Evolutionary conservation across 2,329 filamentous ascomycete genomes (phyloP).

Genomic region (Magnaporthiopsis incrustans): DNA sequence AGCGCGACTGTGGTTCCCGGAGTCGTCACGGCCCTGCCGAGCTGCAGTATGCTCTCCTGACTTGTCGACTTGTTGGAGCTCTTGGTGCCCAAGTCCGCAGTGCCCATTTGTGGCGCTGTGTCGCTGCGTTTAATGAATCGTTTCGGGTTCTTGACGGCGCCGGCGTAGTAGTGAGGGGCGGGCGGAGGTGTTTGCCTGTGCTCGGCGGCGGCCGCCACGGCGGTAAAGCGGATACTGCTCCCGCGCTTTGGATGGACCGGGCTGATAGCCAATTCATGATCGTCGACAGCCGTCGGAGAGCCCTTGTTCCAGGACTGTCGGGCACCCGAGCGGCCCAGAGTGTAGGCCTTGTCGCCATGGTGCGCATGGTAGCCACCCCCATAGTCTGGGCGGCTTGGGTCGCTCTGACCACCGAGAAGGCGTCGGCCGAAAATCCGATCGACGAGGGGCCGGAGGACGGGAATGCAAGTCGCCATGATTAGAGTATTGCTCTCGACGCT

Average conservation of each 20-base stretch:
- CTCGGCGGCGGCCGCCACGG: neutral
- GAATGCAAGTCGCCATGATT: slow-evolving; percentile 28
- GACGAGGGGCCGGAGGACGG: slow-evolving; percentile 24
- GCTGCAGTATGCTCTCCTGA: slow-evolving; percentile 7
- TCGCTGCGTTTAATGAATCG: neutral
- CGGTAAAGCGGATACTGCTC: neutral
- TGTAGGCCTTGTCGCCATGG: neutral
- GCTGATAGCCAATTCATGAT: neutral
- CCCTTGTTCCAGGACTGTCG: neutral
- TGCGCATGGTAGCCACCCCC: neutral
- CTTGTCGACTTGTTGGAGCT: neutral
- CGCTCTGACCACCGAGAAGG: neutral
- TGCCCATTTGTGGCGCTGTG: neutral
- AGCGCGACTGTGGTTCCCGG: neutral
- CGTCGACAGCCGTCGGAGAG: neutral
- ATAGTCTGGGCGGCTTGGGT: neutral
- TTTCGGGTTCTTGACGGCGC: neutral
- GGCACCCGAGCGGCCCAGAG: neutral
- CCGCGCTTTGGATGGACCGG: neutral
- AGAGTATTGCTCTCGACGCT: slow-evolving; percentile 26
- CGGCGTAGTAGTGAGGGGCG: neutral
- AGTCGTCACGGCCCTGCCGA: neutral
- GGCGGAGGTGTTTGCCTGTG: neutral
- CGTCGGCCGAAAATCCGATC: slow-evolving; percentile 15
- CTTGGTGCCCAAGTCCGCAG: neutral